Conservation (phyloP, 1,284 basidiomycete genomes). For the Neolentinus lepideus region DNA sequence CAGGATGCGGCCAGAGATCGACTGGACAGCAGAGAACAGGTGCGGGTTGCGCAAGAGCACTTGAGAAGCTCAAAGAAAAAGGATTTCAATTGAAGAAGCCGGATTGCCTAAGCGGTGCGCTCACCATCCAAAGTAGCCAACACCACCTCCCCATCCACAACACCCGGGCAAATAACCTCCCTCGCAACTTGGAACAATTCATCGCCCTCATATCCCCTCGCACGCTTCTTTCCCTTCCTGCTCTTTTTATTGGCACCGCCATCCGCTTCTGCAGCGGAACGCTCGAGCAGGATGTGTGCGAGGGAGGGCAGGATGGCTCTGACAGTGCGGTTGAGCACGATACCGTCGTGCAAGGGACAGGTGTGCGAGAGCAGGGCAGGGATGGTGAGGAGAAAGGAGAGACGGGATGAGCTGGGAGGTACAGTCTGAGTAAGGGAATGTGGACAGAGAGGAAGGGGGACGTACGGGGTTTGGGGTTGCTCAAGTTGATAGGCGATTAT, state of each 20-base stretch:
- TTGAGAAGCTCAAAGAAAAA: conserved; percentile 35
- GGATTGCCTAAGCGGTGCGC: too few species aligned
- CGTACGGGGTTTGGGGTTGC: conserved; percentile 42
- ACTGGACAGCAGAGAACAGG: conserved; percentile 46
- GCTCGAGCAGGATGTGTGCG: conserved; percentile 38
- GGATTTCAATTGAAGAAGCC: too few species aligned
- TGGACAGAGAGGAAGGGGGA: conserved; percentile 8
- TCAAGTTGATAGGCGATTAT: conserved; percentile 57
- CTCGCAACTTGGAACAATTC: conserved; percentile 59
- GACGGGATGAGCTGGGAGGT: conserved; percentile 31
- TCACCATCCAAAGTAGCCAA: conserved; percentile 63
- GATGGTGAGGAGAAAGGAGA: conserved; percentile 37
- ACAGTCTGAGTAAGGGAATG: not conserved
- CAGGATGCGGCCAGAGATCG: conserved; percentile 49
- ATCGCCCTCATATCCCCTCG: conserved; percentile 71
- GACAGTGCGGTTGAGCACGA: conserved; percentile 46
- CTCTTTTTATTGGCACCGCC: conserved; percentile 19
- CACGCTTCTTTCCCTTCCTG: conserved; percentile 70
- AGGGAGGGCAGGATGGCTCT: conserved; percentile 47
- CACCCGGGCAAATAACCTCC: conserved; percentile 39
- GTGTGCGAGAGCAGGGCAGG: conserved; percentile 36
- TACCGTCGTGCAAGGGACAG: conserved; percentile 38
- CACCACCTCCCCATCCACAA: conserved; percentile 45
- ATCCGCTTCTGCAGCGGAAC: conserved; percentile 16
- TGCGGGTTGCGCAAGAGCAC: conserved; percentile 40